Base-by-base conservation (phyloP, 2,329 filamentous ascomycete species). In the Fusarium hostae region DNA sequence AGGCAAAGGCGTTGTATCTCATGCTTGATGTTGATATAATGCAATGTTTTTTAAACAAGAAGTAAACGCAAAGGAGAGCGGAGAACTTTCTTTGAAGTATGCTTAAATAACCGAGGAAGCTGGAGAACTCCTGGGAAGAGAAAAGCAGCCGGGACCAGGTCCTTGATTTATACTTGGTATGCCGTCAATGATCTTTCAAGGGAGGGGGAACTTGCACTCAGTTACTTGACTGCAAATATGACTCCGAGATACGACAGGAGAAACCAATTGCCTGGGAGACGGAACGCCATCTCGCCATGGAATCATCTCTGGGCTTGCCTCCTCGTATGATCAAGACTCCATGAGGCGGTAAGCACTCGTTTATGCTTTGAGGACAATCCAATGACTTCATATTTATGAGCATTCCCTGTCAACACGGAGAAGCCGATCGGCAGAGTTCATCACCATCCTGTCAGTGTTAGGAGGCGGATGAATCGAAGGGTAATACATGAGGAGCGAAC, bases 1-100 rank as follows among this genome's bases (percentile, higher is more conserved):
- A 45, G 69, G 70, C 75, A 59, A 78, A 52, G 40, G 69, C 35
- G 52, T 72, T 72, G 68, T 63, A 68, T 47, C 68, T 72, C 76
- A 78, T 78, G 22, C 41, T 65, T 62, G 45, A 63, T 51, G 32
- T 47, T 34, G 34, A 57, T 44, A 20, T 22, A 50, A 40, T 44
- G 44, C 35, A 44, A 50, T 18, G 15, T 26, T 24, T 24, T 41
- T 26, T 48, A 45, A 57, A 56, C 44, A 63, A 74, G 64, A 30
- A 47, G 68, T 62, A 61, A 57, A 63, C 66, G 60, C 18, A 20
- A 48, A n/a, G 40, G 44, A 37, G 43, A 48, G 39, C 37, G 44
- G 28, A 62, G 59, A 69, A 54, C 60, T 57, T 45, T 57, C 24
- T 50, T 50, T 59, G 22, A 37, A 22, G 68, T 54, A 28, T 54